Evolutionary conservation across 139 green algal genomes (phyloP), one percentile per base, ranked within the genome.

Genomic region (Coelastrella sp.): DNA sequence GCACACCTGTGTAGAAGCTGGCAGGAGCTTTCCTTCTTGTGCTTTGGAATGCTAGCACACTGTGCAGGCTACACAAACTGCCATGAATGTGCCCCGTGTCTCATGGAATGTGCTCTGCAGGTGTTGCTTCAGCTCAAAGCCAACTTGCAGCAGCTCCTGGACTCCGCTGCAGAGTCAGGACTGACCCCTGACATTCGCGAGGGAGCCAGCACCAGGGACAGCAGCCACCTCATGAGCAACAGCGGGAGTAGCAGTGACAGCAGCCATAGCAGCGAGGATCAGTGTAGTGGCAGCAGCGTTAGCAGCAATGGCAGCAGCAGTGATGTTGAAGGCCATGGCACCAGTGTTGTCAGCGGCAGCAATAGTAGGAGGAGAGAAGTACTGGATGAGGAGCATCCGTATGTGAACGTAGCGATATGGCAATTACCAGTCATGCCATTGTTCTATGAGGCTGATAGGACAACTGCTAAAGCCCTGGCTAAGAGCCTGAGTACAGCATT

Each of bases 381-480:
- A n/a, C n/a, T 91, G 20, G 81, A 88, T 4, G 68, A 75, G 17
- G 57, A 54, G 59, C 81, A 80, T 86, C 88, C 20, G 80, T 94
- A 61, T 79, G 60, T 81, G 22, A 80, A 76, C 32, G 61, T 57
- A 14, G 83, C 83, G 5, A 81, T 88, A 16, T 96, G 94, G 94
- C 92, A 93, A 65, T 79, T 96, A 17, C 85, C 89, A 6, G 90
- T 92, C 0, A 32, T 92, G 60, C 91, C 94, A 20, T 17, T 95
- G 17, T 93, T 92, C 22, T 96, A 93, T 64, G 79, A 90, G 56
- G 77, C 83, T 56, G 89, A 96, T 16, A 80, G 94, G 0, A 7
- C 81, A 1, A 23, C 87, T 5, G 94, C 92, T 20, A 96, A 96
- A 83, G n/a, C 57, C 3, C 92, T 96, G 8, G 94, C 92, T 4